Conservation (phyloP, 2,329 filamentous ascomycete species). For the Lachnellula willkommii region DNA sequence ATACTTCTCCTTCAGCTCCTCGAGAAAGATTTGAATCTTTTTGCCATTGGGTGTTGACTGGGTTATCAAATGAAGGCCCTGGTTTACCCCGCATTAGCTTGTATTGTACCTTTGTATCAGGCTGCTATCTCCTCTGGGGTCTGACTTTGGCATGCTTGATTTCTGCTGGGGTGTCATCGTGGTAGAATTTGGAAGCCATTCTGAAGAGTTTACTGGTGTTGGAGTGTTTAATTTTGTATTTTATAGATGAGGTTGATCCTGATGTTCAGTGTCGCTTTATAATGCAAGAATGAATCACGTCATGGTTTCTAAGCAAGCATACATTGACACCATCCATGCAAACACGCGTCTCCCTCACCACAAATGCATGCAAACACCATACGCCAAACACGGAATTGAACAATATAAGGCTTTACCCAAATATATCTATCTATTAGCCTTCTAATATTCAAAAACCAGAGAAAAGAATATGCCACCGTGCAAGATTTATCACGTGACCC, state of each 20-base stretch:
- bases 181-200: slow-evolving; percentile 8
- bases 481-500: too few relatives aligned
- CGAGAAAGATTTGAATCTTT: slow-evolving; percentile 49
- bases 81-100: not conserved
- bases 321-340: too few relatives aligned
- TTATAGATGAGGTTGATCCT: not conserved
- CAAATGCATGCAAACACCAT: too few relatives aligned
- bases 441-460: too few relatives aligned
- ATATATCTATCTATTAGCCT: too few relatives aligned
- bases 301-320: too few relatives aligned
- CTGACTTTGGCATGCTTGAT: slow-evolving; percentile 18
- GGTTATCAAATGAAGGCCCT: slow-evolving; percentile 47
- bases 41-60: slow-evolving; percentile 47
- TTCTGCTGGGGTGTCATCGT: slow-evolving; percentile 11
- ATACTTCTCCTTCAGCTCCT: slow-evolving; percentile 47
- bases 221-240: not conserved
- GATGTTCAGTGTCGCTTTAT: too few relatives aligned
- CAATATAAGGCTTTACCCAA: too few relatives aligned
- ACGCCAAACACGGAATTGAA: too few relatives aligned
- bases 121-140: not conserved
- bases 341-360: too few relatives aligned
- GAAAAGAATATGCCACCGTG: too few relatives aligned
- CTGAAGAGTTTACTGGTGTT: not conserved
- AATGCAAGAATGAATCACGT: too few relatives aligned
- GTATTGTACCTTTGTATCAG: not conserved